Base-by-base conservation (phyloP, 805 yeast genomes). In the Schwanniomyces sp. region DNA sequence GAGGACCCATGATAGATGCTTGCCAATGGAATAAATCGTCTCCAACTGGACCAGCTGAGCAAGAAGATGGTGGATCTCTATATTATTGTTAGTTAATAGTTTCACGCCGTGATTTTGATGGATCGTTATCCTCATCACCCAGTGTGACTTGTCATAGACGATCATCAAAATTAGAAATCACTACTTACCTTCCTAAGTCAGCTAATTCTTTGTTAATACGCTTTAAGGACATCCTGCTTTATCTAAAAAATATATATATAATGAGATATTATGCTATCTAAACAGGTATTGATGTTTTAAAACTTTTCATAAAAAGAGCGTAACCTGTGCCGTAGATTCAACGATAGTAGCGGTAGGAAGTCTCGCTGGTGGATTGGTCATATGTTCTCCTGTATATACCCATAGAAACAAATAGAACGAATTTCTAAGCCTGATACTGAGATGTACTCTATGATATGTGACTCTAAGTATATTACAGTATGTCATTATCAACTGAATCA, bases 21-120 rank as follows among this genome's bases (percentile, higher is more conserved):
- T 94, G 98, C 99, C 99, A 94, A 78, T 92, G 98, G 76, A 87
- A 94, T 65, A 92, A 77, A 70, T 92, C 99, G 61, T 94, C 98
- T 41, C 97, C 97, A 40, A 90, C 94, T 59, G 99, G 99, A 37
- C 99, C 99, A 9, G 99, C 99, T 21, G 97, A 91, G 74, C 98
- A 94, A 40, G 97, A 91, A 53, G 97, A 88, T 61, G 98, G 98
- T 54, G 99, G 99, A 69, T 92, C 99, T 79, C 96, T 90, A 59
- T 5, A 42, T 34, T 38, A 17, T 41, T 27, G 56, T 51, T 42
- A 32, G 55, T 58, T 60, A 53, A 51, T 50, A 42, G 8, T 21
- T 34, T 10, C 18, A 18, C 16, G 12, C 28, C 2, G 6, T 17
- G 17, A 10, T 8, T 17, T 17, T 41, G 44, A 21, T 24, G 9